Conservation (phyloP, 306 rosid genomes). For the Datisca glomerata region DNA sequence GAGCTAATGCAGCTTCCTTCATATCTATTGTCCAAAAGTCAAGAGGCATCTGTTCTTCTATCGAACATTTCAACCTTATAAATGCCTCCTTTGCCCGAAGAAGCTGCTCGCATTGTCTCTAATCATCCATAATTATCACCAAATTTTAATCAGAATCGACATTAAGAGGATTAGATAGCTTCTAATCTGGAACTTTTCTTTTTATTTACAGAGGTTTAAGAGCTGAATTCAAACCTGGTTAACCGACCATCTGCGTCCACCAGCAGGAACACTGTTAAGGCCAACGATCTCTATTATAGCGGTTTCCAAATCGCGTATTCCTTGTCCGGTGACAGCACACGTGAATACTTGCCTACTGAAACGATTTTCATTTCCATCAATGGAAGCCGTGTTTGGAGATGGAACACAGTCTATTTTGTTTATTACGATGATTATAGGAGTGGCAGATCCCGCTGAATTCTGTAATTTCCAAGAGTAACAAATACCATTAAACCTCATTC, state of each 20-base stretch:
- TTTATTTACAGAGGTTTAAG: background rate
- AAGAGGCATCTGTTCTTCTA: slow-evolving; percentile 67
- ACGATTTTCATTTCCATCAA: slow-evolving; percentile 11
- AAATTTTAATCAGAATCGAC: slow-evolving; percentile 5
- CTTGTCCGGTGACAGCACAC: slow-evolving; percentile 87
- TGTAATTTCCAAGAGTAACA: slow-evolving; percentile 16
- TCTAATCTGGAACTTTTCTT: background rate
- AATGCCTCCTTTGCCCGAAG: slow-evolving; percentile 82
- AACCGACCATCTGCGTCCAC: slow-evolving; percentile 83
- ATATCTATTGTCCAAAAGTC: slow-evolving; percentile 97
- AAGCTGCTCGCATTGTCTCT: slow-evolving; percentile 98
- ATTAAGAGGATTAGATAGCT: no score
- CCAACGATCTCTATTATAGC: slow-evolving; percentile 71
- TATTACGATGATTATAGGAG: slow-evolving; percentile 73
- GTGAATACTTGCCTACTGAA: slow-evolving; percentile 68
- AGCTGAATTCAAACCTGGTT: slow-evolving; percentile 46
- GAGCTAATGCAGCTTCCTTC: slow-evolving; percentile 78
- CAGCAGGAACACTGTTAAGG: slow-evolving; percentile 46
- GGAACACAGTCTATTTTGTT: slow-evolving; percentile 72
- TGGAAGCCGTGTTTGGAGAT: slow-evolving; percentile 29
- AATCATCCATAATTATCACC: slow-evolving; percentile 16
- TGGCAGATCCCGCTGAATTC: slow-evolving; percentile 53
- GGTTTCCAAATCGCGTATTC: slow-evolving; percentile 63
- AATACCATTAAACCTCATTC: no score
- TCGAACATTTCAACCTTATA: slow-evolving; percentile 53